Evolutionary conservation across 371 early-diverging fungal species (phyloP), one percentile per base, ranked within the genome.

Genomic region (Amoeboaphelidium occidentale): DNA sequence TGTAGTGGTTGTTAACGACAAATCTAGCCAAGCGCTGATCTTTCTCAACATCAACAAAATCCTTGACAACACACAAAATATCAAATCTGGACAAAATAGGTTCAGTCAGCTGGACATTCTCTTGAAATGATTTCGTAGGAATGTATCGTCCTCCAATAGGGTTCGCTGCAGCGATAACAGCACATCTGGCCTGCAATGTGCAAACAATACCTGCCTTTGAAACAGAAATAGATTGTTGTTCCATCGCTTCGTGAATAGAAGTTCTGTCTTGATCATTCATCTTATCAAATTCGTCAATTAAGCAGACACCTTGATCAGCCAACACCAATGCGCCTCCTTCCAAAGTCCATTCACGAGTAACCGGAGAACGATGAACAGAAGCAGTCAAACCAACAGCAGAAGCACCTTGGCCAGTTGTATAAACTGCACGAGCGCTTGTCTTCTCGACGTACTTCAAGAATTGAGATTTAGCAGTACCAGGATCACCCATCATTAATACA

Each of bases 161-260:
- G 66, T 99, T 99, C 49, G 98, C 99, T 2, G 97, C 98, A 2
- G 99, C 96, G 50, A 98, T 72, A 32, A 98, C 79, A 1, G 90
- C 73, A 60, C 94, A 94, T 50, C 98, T 77, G 1, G 99, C 98
- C 54, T 92, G 85, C 23, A 98, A 68, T 1, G 89, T 79, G 1
- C 97, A 85, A 44, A 94, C 86, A 51, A 98, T 97, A 1, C 78
- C 97, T 24, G 99, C 99, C 63, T 98, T 98, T 47, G 91, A 86
- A 32, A 98, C 84, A 43, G 91, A 90, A 53, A 98, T 94, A 57
- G 81, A 78, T 63, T 98, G 99, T 63, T 98, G 99, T 66, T 98
- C 99, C 99, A 98, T 98, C n/a, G 94, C 97, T 68, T 98, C 99
- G 74, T 97, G 98, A 59, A 98, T 97, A 47, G 81, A 76, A 1